Base-by-base conservation (phyloP, 768 basidiomycete species). In the Suillus lakei region DNA sequence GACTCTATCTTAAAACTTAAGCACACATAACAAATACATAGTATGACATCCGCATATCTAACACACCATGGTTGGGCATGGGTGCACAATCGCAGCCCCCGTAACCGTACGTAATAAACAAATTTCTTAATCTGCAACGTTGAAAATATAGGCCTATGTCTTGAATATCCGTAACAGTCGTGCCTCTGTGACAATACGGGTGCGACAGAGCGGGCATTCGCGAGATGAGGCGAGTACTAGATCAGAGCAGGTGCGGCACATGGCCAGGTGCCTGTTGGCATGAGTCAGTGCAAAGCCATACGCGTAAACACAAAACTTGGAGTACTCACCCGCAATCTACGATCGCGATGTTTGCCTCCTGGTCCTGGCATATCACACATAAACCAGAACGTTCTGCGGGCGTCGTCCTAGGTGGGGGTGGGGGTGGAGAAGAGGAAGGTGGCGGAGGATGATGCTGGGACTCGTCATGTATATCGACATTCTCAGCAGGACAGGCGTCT, bases 351-450 rank as follows among this genome's bases (percentile, higher is more conserved):
- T 92, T 95, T 0, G 96, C 95, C 68, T 97, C 95, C 65, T 95
- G 92, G 67, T 98, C 96, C 73, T 96, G 95, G 72, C 96, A 98
- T 12, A 98, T 86, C 0, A 97, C 93, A 74, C 96, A 98, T 5
- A 96, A 77, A 2, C 96, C 95, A 10, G 86, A 85, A 28, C 89
- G 85, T 67, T 93, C 92, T 15, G 84, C 62, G 23, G 12, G 67
- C 46, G 66, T 34, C 23, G 62, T 60, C 32, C 64, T 62, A 30
- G 72, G 73, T 5, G 75, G 71, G 2, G 79, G 66, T 44, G 70
- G 44, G 23, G 70, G 46, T 8, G 75, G 62, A 32, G 74, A 68
- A 10, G 72, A 62, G 6, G 74, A 43, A 50, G 55, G 59, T 28
- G 64, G 71, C 64, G 66, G 50, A 23, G 38, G 43, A 53, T 65